A percentile compares a stretch with the other conserved stretches of the same genome.
phyloP scores from a whole-genome alignment of 345 rosid species.

The Brassica cretica region DNA sequence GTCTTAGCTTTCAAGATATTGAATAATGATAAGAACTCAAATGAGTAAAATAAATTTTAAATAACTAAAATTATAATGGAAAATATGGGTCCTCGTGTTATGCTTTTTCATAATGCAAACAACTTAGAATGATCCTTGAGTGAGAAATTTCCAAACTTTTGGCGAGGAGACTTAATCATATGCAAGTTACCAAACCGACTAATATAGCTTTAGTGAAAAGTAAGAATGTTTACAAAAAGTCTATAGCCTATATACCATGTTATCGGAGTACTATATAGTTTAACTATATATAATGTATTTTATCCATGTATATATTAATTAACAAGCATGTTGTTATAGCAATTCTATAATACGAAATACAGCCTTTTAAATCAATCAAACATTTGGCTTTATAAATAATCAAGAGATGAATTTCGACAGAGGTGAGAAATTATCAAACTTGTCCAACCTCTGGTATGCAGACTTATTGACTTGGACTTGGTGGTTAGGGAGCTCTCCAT shows the following conservation, averaged over 20 bases:
- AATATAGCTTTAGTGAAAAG: constrained; percentile 27
- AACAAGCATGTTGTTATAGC: not conserved
- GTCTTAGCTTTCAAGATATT: constrained; percentile 44
- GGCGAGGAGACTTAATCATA: constrained; percentile 22
- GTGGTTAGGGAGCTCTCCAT: constrained; percentile 39
- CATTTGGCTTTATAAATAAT: not conserved
- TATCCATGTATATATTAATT: not conserved
- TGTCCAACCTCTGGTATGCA: constrained; percentile 37
- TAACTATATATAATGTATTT: not conserved
- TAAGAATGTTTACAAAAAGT: constrained; percentile 16
- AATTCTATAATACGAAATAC: not conserved
- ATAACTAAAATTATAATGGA: not conserved
- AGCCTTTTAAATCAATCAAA: not conserved
- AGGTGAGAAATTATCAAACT: constrained; percentile 30
- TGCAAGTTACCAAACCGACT: constrained; percentile 29
- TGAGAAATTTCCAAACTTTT: constrained; percentile 38
- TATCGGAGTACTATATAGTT: not conserved
- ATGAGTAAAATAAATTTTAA: constrained; percentile 18
- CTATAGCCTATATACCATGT: constrained; percentile 6
- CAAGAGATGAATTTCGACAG: not conserved
- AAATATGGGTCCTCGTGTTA: constrained; percentile 1
- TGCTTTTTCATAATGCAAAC: constrained; percentile 8
- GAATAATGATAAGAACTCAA: constrained; percentile 31
- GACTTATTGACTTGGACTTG: constrained; percentile 33
- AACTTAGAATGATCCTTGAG: constrained; percentile 36